Evolutionary conservation across 305 asterid genomes (phyloP), one percentile per base, ranked within the genome.

Genomic region (Plantago lanceolata): DNA sequence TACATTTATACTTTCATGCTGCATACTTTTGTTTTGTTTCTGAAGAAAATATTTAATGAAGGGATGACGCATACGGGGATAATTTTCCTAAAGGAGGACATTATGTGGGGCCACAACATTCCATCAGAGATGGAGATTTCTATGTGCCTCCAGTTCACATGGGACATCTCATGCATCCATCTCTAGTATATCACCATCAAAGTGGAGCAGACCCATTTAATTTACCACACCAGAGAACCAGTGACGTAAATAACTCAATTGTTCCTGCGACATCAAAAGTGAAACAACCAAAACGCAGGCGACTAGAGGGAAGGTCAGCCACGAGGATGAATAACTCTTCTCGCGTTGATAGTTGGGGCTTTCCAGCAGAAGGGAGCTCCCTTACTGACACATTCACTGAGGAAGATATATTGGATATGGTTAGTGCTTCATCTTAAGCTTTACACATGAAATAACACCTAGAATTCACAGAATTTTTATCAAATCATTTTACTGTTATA

Each of bases 371-470:
- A 29, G 71, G 84, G 72, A 77, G 74, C 65, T 76, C 79, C 9
- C 58, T 76, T 61, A 67, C 64, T 59, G 79, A 87, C 80, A 76
- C 76, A 68, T 65, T 92, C 67, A 89, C 97, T 48, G 97, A 92
- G 66, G 94, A 92, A 70, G 97, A 89, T 81, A 78, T 92, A 68
- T 85, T 92, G 67, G 88, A 87, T 67, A 92, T 89, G 98, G 95
- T 87, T 69, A 76, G 53, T 64, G 71, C 73, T 71, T 74, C 71
- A 57, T 73, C 70, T 73, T 60, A 52, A 54, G 44, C 69, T 61
- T 50, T 69, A 59, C 14, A 59, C 59, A 43, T 63, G 29, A 56
- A 57, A 49, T 74, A 68, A 68, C 50, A 12, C 58, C 17, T 7
- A 12, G 18, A 33, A 33, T 53, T 12, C 11, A 53, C 35, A 21